phyloP scores from a whole-genome alignment of 1,284 basidiomycete species.

The Heterobasidion annosum region DNA sequence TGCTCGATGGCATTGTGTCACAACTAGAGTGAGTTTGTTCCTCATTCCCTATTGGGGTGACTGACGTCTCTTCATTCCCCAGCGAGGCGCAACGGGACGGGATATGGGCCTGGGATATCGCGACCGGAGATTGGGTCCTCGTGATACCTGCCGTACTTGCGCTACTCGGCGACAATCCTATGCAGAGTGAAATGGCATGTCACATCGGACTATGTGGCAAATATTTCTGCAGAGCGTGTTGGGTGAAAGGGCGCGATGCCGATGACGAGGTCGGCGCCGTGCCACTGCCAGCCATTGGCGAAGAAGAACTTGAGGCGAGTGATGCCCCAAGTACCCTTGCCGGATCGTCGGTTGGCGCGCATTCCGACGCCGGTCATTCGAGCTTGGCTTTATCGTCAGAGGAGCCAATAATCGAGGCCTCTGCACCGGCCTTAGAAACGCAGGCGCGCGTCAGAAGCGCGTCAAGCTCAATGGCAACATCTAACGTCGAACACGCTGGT shows the following conservation, averaged over 20 bases:
- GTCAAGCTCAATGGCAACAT: too few species aligned
- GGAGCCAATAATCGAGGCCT: too few species aligned
- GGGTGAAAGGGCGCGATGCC: slow-evolving; percentile 10
- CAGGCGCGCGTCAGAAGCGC: too few species aligned
- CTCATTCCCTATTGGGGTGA: neutral
- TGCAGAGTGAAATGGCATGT: slow-evolving; percentile 34
- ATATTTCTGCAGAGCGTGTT: slow-evolving; percentile 28
- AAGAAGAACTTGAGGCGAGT: too few species aligned
- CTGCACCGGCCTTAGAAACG: too few species aligned
- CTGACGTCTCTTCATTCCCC: neutral
- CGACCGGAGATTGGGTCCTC: slow-evolving; percentile 18
- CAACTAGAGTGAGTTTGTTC: neutral
- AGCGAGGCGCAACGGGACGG: slow-evolving; percentile 19
- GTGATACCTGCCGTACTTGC: slow-evolving; percentile 24
- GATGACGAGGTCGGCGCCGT: neutral
- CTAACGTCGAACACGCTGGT: too few species aligned
- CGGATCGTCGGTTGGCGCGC: too few species aligned
- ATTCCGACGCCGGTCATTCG: too few species aligned
- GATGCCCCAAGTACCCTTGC: too few species aligned
- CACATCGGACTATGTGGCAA: slow-evolving; percentile 30
- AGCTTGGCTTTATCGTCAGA: too few species aligned
- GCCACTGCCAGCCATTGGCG: too few species aligned
- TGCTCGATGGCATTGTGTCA: neutral
- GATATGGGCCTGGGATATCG: slow-evolving; percentile 27
- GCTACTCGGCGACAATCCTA: slow-evolving; percentile 33